Evolutionary conservation across 2,329 filamentous ascomycete genomes (phyloP), one percentile per base, ranked within the genome.

Genomic region (Hirsutella rhossiliensis): DNA sequence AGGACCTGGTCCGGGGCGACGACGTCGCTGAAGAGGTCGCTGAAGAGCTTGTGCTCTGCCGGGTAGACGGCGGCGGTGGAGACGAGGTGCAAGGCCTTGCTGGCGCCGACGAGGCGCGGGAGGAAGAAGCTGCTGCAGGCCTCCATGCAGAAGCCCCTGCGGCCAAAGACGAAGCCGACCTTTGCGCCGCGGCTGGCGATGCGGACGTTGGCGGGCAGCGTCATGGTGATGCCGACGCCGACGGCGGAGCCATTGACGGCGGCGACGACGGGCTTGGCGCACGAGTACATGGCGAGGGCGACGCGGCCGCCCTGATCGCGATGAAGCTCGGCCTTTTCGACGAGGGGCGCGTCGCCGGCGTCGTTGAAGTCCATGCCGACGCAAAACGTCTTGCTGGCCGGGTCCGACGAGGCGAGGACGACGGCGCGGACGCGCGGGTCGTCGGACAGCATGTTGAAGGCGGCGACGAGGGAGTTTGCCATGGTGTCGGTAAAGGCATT

Each of bases 121-220:
- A 88, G 68, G 66, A 85, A 88, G 61, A 75, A 88, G 9, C 76
- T 80, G 42, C 73, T 78, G 55, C 76, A 81, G 1, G 80, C 82
- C 61, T 89, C 84, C 75, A 84, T 81, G 47, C 78, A 70, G 54
- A 88, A 69, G 1, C 83, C 84, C 38, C 83, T 71, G 23, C 82
- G 73, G 20, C 74, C 71, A 59, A 88, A 89, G 17, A 87, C 82
- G 56, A 87, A 85, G 43, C 83, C 84, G 49, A 87, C 74, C 56
- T 82, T 83, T 2, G 82, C 79, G 11, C 65, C 62, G 36, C 63
- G 57, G 50, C 74, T 76, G 36, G 67, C 76, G 48, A 82, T 54
- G 42, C 72, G 65, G 43, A 76, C 66, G 41, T 66, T 68, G 43
- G 71, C 72, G 2, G 76, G 68, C 4, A 80, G 65, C 28, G 75